A percentile compares a stretch with the other conserved stretches of the same genome.
Evolutionary conservation across 768 basidiomycete species (phyloP).

Genomic region (Agrocybe praecox): DNA sequence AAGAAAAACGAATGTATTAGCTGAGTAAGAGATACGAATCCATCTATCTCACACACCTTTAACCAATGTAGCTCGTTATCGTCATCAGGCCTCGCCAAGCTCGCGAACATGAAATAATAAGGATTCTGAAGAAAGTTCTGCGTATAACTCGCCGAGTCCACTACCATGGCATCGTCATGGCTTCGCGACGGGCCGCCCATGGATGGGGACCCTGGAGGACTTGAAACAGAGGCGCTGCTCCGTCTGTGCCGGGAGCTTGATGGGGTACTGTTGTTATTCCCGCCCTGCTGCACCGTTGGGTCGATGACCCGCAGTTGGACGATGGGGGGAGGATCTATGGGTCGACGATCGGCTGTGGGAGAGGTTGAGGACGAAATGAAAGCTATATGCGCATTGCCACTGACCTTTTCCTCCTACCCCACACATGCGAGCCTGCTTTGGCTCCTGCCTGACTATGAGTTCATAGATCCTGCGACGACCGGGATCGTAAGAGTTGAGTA

Average conservation of each 20-base stretch:
- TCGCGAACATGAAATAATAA: constrained; percentile 96
- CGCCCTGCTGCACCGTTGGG: constrained; percentile 33
- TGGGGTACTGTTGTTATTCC: constrained; percentile 7
- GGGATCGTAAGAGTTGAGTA: constrained; percentile 19
- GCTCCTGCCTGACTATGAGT: constrained; percentile 85
- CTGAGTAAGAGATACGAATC: neutral
- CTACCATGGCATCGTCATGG: constrained; percentile 29
- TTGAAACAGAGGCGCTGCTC: constrained; percentile 20
- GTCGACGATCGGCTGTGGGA: constrained; percentile 81
- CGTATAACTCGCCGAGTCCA: constrained; percentile 40
- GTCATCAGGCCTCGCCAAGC: constrained; percentile 85
- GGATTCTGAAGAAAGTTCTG: constrained; percentile 84
- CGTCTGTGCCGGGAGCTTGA: constrained; percentile 17
- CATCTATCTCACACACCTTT: constrained; percentile 43
- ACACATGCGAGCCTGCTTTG: constrained; percentile 91
- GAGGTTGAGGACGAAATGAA: neutral
- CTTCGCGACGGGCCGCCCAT: constrained; percentile 19
- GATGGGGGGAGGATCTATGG: constrained; percentile 96
- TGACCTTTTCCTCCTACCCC: constrained; percentile 81
- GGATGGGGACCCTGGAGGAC: constrained; percentile 16
- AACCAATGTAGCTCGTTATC: constrained; percentile 87
- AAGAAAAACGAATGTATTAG: constrained; percentile 7
- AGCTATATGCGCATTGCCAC: constrained; percentile 8
- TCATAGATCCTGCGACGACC: constrained; percentile 71
- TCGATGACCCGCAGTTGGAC: constrained; percentile 92